Evolutionary conservation across 169 alveolate genomes (phyloP), one percentile per base, ranked within the genome.

Genomic region (Eimeria necatrix): DNA sequence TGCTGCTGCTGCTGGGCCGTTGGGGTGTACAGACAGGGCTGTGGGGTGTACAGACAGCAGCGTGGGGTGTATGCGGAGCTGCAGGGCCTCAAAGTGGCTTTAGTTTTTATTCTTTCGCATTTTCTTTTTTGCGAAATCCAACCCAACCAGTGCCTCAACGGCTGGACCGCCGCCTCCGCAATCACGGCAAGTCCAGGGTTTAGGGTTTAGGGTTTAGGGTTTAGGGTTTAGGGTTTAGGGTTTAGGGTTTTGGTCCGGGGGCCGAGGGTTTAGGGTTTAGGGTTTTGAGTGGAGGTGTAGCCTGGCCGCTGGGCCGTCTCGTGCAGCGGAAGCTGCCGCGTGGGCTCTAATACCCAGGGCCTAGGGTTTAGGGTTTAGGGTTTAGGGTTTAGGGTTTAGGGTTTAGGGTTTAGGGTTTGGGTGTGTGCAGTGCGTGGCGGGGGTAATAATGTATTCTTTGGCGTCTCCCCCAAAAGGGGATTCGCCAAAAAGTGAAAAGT

Each of bases 121-220:
- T 93, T 74, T 53, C 95, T 96, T 61, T 96, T 96, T 91, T 96
- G 97, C 93, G 96, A 96, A 84, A 71, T 95, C 94, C 97, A 96
- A 64, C 95, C 97, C 48, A 93, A 93, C 56, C 97, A 96, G 84
- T 96, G 97, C 81, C 86, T 96, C 41, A 96, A 87, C 64, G 59
- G 76, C 14, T 95, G 96, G 93, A 95, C 96, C 4, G 94, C 96
- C 52, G 53, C 95, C 9, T 95, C 97, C 20, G 96, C 96, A 2
- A 7, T 41, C 18, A 49, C 64, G 53, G 94, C 73, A 26, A 52
- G 90, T 64, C 26, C 7, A 61, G 84, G 84, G 84, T 73, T 73
- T 73, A 73, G 53, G 52, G 84, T 26, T 73, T 26, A 73, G 52
- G 52, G 56, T 71, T 22, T 26, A 73, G 84, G 20, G 51, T 16